Evolutionary conservation across 148 eudicot genomes (phyloP).

Genomic region (Persicaria maculosa): DNA sequence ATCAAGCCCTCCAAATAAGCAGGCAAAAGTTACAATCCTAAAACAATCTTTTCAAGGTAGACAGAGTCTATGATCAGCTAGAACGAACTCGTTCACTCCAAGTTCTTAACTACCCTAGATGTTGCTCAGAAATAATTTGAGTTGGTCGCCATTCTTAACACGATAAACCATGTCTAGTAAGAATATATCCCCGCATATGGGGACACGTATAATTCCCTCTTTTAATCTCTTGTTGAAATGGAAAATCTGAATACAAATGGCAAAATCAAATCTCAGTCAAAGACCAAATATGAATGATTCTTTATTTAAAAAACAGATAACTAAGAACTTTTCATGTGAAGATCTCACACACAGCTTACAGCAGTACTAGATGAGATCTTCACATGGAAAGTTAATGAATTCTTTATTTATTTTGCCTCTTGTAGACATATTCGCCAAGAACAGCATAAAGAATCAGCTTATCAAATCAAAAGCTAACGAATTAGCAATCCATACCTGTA

Average conservation of each 20-base stretch:
- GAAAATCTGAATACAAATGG: neutral
- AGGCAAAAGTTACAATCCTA: no score
- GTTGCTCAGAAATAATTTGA: neutral
- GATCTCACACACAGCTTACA: no score
- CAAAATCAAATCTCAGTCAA: neutral
- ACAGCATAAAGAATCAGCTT: no score
- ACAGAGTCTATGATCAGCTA: neutral
- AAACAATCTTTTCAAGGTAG: no score
- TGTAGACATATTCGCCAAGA: no score
- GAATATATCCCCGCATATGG: neutral
- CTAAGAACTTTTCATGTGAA: no score
- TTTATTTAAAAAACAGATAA: neutral
- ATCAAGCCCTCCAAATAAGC: no score
- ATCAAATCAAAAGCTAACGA: neutral
- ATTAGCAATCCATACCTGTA: constrained; percentile 30
- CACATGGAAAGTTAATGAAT: no score
- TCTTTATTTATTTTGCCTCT: no score
- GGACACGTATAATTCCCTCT: neutral
- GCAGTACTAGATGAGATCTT: no score
- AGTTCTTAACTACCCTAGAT: no score
- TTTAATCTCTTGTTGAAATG: neutral
- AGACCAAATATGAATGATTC: neutral
- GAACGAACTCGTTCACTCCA: neutral
- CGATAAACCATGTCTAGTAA: neutral
- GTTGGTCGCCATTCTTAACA: neutral